These are phyloP conservation scores for Magnusiomyces ingens DNA, from an alignment of 1,139 yeast genomes.

Conservation along the genomic window DNA sequence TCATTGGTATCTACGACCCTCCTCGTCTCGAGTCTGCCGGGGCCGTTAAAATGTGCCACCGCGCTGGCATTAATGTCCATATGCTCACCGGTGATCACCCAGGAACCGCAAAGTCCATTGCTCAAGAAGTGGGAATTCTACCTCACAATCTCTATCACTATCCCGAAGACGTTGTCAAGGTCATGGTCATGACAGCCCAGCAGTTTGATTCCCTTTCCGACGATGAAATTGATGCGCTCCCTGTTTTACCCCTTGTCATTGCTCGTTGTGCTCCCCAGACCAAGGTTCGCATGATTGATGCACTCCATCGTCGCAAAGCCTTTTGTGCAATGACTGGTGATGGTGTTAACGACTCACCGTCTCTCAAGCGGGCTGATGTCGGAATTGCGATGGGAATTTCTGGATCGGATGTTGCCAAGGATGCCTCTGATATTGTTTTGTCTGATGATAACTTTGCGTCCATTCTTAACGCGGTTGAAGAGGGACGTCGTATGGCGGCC, in stretches of 20 bases:
- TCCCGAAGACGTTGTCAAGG: conserved; percentile 52
- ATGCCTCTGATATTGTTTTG: conserved; percentile 68
- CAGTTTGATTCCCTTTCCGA: conserved; percentile 63
- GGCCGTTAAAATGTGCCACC: conserved; percentile 62
- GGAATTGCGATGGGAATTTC: conserved; percentile 83
- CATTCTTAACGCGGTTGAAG: conserved; percentile 70
- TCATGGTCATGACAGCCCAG: conserved; percentile 71
- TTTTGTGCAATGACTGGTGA: conserved; percentile 86
- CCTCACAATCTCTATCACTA: conserved; percentile 65
- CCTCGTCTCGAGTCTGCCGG: conserved; percentile 68
- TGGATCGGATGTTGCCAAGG: conserved; percentile 78
- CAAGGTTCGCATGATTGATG: conserved; percentile 77
- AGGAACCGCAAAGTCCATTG: conserved; percentile 75
- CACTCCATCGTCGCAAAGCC: conserved; percentile 62
- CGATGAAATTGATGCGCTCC: conserved; percentile 57
- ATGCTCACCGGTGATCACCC: conserved; percentile 87
- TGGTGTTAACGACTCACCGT: conserved; percentile 81
- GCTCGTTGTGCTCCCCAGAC: conserved; percentile 86
- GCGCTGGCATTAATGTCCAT: conserved; percentile 74
- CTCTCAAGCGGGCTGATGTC: conserved; percentile 72
- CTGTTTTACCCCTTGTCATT: conserved; percentile 69
- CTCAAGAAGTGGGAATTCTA: conserved; percentile 77
- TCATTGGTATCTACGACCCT: conserved; percentile 78
- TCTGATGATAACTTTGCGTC: conserved; percentile 76
- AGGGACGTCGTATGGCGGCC: conserved; percentile 75